Base-by-base conservation (phyloP, 164 flowering plant genomes). In the Amborella trichopoda region DNA sequence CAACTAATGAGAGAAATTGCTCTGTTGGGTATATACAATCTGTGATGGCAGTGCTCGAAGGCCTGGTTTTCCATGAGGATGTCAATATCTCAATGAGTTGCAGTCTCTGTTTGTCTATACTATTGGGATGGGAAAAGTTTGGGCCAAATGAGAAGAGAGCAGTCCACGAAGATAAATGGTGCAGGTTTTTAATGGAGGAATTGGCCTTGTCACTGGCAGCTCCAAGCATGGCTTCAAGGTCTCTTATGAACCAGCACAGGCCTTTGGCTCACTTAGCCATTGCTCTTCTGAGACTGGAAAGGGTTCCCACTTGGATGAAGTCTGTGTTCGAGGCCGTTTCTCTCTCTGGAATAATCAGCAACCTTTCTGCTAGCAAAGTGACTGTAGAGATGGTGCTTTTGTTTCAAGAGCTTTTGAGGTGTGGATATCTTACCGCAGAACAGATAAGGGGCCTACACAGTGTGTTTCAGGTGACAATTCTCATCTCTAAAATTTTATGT, bases 111-210 rank as follows among this genome's bases (percentile, higher is more conserved):
- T 54, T 82, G 22, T 72, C 94, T 28, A 62, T 63, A 36, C 68
- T 80, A 42, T 49, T 77, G 47, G 63, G 71, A 28, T 89, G 89
- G 89, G 68, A 78, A 65, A 60, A 61, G 41, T 57, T 61, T 23
- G 69, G 59, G 4, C 10, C 26, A 40, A 53, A 56, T 14, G 68
- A 58, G 34, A 20, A 43, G 16, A 54, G 40, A 50, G 50, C 48
- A 13, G 28, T 48, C n/a, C 47, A 48, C 52, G 66, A 53, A 42
- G 60, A 55, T 43, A 65, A 50, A 16, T 91, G 99, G 99, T 78
- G 66, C 61, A 75, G 91, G 58, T 28, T 87, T 40, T 70, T 87
- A 39, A 67, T 78, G 26, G 96, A 88, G 62, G 96, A 91, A 61
- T 47, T 87, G 59, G 81, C 68, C 9, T 57, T 76, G 68, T 80